Percentiles rank a stretch among this genome's conserved stretches.
Conservation (phyloP, 768 basidiomycete genomes). For the Boletus insuetus region DNA sequence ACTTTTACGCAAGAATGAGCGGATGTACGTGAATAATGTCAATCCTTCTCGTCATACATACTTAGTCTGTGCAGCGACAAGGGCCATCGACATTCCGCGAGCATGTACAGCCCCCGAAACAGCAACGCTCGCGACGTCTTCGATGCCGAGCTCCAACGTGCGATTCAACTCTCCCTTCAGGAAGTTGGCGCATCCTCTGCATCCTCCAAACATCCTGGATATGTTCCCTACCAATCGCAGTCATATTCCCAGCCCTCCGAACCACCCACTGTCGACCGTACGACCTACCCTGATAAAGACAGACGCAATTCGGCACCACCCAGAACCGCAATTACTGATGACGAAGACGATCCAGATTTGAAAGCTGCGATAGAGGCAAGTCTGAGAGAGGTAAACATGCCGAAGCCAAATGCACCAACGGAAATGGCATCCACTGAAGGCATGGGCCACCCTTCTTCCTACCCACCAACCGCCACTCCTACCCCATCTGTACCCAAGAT, state of each 20-base stretch:
- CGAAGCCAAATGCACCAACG: slow-evolving; percentile 74
- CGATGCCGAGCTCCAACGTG: slow-evolving; percentile 89
- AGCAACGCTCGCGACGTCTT: slow-evolving; percentile 58
- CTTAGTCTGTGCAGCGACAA: slow-evolving; percentile 36
- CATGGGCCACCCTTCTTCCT: slow-evolving; percentile 44
- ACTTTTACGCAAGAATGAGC: slow-evolving; percentile 62
- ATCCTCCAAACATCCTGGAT: slow-evolving; percentile 56
- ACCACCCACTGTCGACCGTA: slow-evolving; percentile 63
- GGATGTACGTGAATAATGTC: slow-evolving; percentile 38
- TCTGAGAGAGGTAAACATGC: slow-evolving; percentile 78
- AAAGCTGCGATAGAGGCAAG: slow-evolving; percentile 94
- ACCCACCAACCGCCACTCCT: slow-evolving; percentile 39
- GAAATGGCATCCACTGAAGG: slow-evolving; percentile 56
- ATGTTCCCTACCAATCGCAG: slow-evolving; percentile 57
- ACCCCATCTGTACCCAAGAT: slow-evolving; percentile 47
- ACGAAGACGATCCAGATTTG: slow-evolving; percentile 91
- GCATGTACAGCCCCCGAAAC: slow-evolving; percentile 52
- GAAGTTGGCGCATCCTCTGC: slow-evolving; percentile 57
- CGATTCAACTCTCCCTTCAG: slow-evolving; percentile 86
- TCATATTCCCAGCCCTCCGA: slow-evolving; percentile 53
- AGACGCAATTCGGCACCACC: slow-evolving; percentile 20
- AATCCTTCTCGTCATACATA: background rate
- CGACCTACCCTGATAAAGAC: slow-evolving; percentile 37
- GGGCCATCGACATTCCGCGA: slow-evolving; percentile 53
- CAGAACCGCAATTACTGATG: slow-evolving; percentile 37